Evolutionary conservation across 352 stramenopile species (phyloP), one percentile per base, ranked within the genome.

Genomic region (Pythium phragmitis): DNA sequence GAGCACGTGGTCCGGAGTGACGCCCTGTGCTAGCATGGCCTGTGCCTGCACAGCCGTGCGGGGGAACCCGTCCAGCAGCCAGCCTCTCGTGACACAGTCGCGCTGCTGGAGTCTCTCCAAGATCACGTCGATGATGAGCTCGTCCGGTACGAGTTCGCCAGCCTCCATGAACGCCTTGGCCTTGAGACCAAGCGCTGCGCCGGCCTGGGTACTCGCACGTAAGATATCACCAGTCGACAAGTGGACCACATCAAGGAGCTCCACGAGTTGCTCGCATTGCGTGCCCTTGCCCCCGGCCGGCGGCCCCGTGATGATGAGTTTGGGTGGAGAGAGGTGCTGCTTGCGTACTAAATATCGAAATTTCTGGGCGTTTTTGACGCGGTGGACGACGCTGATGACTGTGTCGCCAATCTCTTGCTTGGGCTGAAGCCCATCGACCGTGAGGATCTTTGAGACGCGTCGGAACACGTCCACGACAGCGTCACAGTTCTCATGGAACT

Each of bases 61-160:
- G 3, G 96, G 96, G 65, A 97, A 98, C 6, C 96, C 96, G 65
- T 99, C 96, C 1, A 99, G 72, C 11, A 99, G 73, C 91, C 94
- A 99, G 2, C 96, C 96, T n/a, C 77, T 76, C 47, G 77, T 42
- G 39, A 82, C 70, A 68, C 94, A 98, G 69, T 98, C 95, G 5
- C 73, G 43, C 64, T 97, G 57, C 36, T 74, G 48, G 2, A 99
- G 73, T 0, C 96, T 76, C 36, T 86, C 78, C 17, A 89, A 59
- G 14, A 93, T 79, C 47, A 91, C 51, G 68, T 97, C 75, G 57
- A 98, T 87, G 58, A 99, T 98, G 11, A 99, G 68, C 9, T 96
- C 72, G 68, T 99, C 96, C 0, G 96, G 95, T 26, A 98, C 90
- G 0, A 98, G 79, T 43, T 87, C 77, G 4, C 92, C 96, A 8